These are phyloP conservation scores for Pyricularia sp. DNA, from an alignment of 2,329 filamentous ascomycete genomes.

Conservation along the genomic window DNA sequence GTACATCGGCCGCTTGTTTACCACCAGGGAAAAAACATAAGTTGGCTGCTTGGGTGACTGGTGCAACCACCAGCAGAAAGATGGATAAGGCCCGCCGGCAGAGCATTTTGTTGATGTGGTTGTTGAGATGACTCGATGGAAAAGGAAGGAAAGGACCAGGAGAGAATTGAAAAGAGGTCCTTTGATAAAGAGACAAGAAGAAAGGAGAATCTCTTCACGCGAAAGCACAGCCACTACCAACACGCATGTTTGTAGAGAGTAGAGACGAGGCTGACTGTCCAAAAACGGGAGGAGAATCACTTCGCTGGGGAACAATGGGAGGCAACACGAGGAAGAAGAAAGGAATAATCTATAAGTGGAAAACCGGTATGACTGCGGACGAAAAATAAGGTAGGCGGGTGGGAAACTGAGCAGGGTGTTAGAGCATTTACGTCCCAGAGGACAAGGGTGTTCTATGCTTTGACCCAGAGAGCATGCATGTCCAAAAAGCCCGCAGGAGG, in stretches of 20 bases:
- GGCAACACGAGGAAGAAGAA: neutral
- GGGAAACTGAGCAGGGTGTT: neutral
- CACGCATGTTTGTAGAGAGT: neutral
- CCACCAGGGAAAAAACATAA: slow-evolving; percentile 10
- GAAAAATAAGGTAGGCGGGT: neutral
- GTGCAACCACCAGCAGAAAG: slow-evolving; percentile 3
- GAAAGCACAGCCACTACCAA: neutral
- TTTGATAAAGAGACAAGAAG: neutral
- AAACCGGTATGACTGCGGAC: neutral
- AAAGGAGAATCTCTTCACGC: neutral
- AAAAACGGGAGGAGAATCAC: neutral
- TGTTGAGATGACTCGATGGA: neutral
- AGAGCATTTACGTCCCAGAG: neutral
- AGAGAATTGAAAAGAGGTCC: neutral
- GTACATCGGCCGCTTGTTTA: slow-evolving; percentile 15
- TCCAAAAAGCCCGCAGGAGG: neutral
- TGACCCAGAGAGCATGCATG: neutral
- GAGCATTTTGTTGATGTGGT: neutral
- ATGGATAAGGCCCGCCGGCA: neutral
- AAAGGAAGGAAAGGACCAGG: neutral
- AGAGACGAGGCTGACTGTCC: neutral
- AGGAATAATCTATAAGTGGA: neutral
- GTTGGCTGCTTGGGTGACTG: neutral
- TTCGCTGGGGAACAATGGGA: neutral
- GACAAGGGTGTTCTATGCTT: neutral